Evolutionary conservation across 2,329 filamentous ascomycete genomes (phyloP).

Genomic region (Pestalotiopsis sp.): DNA sequence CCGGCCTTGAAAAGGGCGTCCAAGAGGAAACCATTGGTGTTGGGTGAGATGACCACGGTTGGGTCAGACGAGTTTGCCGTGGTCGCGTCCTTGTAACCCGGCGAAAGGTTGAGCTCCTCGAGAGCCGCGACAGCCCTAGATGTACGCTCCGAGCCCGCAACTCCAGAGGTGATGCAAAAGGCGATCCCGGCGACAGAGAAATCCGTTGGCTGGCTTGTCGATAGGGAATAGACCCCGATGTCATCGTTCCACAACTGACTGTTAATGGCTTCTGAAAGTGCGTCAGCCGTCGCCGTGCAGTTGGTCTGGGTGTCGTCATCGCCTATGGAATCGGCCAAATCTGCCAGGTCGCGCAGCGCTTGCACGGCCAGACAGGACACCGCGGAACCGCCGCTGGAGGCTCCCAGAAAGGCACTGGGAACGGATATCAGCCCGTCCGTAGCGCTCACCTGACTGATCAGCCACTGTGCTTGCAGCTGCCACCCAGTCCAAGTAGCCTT

Average conservation of each 20-base stretch:
- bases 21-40: constrained; percentile 46
- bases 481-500: constrained; percentile 17
- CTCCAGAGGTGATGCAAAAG: constrained; percentile 22
- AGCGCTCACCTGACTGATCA: constrained; percentile 14
- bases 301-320: constrained; percentile 18
- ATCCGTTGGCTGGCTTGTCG: neutral
- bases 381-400: constrained; percentile 14
- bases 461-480: constrained; percentile 13
- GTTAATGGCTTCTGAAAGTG: constrained; percentile 16
- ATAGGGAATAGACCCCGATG: constrained; percentile 16
- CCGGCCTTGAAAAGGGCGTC: constrained; percentile 33
- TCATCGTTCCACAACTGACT: constrained; percentile 21
- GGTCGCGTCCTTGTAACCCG: constrained; percentile 23
- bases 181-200: constrained; percentile 18
- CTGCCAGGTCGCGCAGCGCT: constrained; percentile 12
- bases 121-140: constrained; percentile 15
- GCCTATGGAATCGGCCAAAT: constrained; percentile 15
- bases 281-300: neutral
- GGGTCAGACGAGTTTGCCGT: constrained; percentile 11
- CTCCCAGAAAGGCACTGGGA: constrained; percentile 16
- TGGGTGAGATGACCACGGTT: constrained; percentile 40
- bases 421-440: constrained; percentile 18
- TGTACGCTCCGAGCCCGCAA: constrained; percentile 12
- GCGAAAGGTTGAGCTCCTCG: constrained; percentile 12
- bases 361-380: constrained; percentile 18